These are phyloP conservation scores for Postia placenta DNA, from an alignment of 768 basidiomycete genomes.

Conservation along the genomic window DNA sequence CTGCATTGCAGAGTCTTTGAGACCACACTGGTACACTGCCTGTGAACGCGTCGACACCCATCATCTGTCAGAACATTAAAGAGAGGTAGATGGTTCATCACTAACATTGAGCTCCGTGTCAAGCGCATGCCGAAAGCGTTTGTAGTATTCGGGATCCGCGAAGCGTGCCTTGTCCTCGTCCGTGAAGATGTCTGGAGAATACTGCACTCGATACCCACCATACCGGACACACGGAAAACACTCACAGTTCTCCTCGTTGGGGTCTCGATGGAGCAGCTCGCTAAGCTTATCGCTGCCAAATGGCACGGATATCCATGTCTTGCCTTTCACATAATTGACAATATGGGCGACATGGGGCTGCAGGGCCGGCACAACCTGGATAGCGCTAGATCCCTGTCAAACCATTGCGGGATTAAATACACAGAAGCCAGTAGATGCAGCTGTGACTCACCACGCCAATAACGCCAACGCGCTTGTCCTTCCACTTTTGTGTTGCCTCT, in stretches of 20 bases:
- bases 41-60: background rate
- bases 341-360: constrained; percentile 46
- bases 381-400: constrained; percentile 51
- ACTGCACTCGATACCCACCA: background rate
- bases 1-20: constrained; percentile 34
- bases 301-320: constrained; percentile 49
- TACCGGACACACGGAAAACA: constrained; percentile 25
- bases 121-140: constrained; percentile 40
- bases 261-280: constrained; percentile 32
- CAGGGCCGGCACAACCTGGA: constrained; percentile 53
- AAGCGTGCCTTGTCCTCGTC: constrained; percentile 46
- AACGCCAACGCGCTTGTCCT: constrained; percentile 47
- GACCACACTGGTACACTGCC: constrained; percentile 25
- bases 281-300: constrained; percentile 37
- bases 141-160: constrained; percentile 42
- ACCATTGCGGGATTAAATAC: background rate
- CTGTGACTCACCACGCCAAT: constrained; percentile 47
- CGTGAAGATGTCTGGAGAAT: constrained; percentile 40
- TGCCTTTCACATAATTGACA: constrained; percentile 51
- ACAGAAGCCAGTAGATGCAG: background rate
- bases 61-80: background rate
- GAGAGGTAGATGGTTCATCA: background rate
- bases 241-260: constrained; percentile 38
- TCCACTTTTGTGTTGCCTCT: constrained; percentile 43
- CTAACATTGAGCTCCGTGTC: constrained; percentile 47